A percentile compares a stretch with the other conserved stretches of the same genome.
Conservation (phyloP, 768 basidiomycete species). For the Galerina sulciceps region DNA sequence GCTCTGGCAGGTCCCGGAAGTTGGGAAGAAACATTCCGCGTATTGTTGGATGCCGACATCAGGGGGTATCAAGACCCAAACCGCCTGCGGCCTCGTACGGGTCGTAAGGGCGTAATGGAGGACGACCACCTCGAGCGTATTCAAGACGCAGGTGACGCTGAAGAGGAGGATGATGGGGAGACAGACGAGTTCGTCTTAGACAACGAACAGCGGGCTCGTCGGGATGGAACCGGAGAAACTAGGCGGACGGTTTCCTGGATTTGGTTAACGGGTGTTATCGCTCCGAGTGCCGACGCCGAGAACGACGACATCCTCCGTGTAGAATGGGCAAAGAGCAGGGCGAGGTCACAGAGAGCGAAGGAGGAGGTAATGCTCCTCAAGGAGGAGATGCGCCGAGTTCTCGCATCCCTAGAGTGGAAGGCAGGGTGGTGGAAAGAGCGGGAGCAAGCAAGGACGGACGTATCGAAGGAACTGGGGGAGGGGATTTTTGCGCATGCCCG, state of each 20-base stretch:
- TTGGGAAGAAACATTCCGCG: conserved; percentile 7
- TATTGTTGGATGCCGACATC: conserved; percentile 13
- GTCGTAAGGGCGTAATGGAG: not conserved
- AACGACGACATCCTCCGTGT: not conserved
- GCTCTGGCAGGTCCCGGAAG: not conserved
- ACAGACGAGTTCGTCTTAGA: not conserved
- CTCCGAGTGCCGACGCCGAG: not conserved
- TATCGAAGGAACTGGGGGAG: conserved; percentile 1
- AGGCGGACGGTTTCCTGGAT: conserved; percentile 1
- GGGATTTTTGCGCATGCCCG: conserved; percentile 7
- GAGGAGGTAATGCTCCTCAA: conserved; percentile 18
- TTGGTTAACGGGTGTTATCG: not conserved
- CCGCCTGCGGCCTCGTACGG: not conserved
- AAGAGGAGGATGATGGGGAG: not conserved
- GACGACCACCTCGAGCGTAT: not conserved
- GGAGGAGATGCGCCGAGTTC: conserved; percentile 19
- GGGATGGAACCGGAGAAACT: not conserved
- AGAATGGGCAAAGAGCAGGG: conserved; percentile 11
- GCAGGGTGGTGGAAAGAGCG: conserved; percentile 6
- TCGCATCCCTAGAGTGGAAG: conserved; percentile 13
- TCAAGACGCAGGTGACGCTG: not conserved
- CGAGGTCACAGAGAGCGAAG: conserved; percentile 13
- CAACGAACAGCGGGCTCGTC: not conserved
- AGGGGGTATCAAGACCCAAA: conserved; percentile 13
- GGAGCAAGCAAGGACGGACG: not conserved